Percentiles rank a stretch among this genome's conserved stretches.
Evolutionary conservation across 1,284 basidiomycete genomes (phyloP).

Genomic region (Moesziomyces sp.): DNA sequence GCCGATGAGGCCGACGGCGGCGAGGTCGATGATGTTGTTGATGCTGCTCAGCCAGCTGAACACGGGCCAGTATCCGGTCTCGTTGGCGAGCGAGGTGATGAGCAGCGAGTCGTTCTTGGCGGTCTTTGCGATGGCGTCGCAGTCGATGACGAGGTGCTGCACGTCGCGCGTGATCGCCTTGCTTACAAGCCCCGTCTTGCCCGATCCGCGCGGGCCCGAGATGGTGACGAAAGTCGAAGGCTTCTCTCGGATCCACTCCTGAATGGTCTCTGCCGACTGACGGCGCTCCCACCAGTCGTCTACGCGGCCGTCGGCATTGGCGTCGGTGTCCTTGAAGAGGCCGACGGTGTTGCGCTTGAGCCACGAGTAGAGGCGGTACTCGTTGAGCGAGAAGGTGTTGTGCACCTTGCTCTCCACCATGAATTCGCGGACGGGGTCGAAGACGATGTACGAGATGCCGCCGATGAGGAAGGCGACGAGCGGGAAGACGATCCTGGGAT

Average conservation of each 20-base stretch:
- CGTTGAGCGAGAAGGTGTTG: constrained; percentile 75
- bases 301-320: constrained; percentile 54
- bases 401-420: constrained; percentile 85
- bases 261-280: constrained; percentile 78
- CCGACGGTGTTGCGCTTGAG: constrained; percentile 54
- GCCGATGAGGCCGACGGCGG: constrained; percentile 89
- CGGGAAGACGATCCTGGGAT: constrained; percentile 88
- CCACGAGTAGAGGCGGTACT: constrained; percentile 47
- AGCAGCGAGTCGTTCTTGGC: constrained; percentile 76
- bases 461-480: constrained; percentile 87
- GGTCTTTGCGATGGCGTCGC: constrained; percentile 78
- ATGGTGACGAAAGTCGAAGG: constrained; percentile 80
- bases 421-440: constrained; percentile 87
- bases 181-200: constrained; percentile 81
- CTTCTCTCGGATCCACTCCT: constrained; percentile 78
- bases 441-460: constrained; percentile 85
- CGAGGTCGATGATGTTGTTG: constrained; percentile 89
- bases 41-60: constrained; percentile 89
- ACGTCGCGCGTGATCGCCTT: constrained; percentile 68
- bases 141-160: constrained; percentile 76
- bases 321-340: constrained; percentile 43
- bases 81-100: constrained; percentile 77
- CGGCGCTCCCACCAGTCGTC: constrained; percentile 83
- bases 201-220: constrained; percentile 90
- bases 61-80: constrained; percentile 75